Percentiles rank a stretch among this genome's conserved stretches.
Evolutionary conservation across 2,329 filamentous ascomycete genomes (phyloP).

Genomic region (Diplodia mutila): DNA sequence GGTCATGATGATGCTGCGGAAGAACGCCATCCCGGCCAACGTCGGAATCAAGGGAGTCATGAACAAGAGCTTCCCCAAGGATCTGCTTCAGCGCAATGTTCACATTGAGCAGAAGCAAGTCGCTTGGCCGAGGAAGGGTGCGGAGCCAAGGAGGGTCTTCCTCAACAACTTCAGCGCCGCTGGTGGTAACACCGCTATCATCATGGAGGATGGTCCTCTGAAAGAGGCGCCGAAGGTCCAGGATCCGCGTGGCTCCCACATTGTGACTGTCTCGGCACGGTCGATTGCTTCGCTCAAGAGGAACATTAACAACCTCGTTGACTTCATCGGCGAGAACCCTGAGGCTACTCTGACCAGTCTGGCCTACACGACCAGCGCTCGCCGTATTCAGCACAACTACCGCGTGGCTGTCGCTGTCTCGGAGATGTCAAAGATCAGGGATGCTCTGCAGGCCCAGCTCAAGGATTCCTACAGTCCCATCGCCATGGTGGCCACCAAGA

Average conservation of each 20-base stretch:
- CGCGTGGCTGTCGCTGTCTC: constrained; percentile 53
- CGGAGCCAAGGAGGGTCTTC: constrained; percentile 54
- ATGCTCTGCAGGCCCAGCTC: constrained; percentile 51
- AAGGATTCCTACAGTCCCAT: constrained; percentile 58
- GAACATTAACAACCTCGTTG: constrained; percentile 54
- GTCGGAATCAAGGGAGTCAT: constrained; percentile 60
- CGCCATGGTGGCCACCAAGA: constrained; percentile 56
- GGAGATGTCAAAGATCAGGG: constrained; percentile 52
- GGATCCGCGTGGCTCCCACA: constrained; percentile 53
- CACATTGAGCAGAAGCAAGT: constrained; percentile 54
- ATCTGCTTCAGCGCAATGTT: constrained; percentile 56
- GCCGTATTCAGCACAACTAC: constrained; percentile 59
- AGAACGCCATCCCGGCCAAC: constrained; percentile 58
- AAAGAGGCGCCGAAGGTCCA: constrained; percentile 44
- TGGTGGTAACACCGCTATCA: constrained; percentile 57
- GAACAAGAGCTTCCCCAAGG: constrained; percentile 60
- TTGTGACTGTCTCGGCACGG: constrained; percentile 55
- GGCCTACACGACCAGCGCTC: constrained; percentile 57
- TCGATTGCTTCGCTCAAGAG: constrained; percentile 57
- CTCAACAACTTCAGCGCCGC: constrained; percentile 59
- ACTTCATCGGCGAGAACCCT: constrained; percentile 51
- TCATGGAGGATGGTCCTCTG: constrained; percentile 57
- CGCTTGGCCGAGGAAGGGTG: constrained; percentile 52
- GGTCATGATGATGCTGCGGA: constrained; percentile 59
- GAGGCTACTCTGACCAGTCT: constrained; percentile 51